phyloP scores from a whole-genome alignment of 176 grass and related monocot species.

The Musa schizocarpa region DNA sequence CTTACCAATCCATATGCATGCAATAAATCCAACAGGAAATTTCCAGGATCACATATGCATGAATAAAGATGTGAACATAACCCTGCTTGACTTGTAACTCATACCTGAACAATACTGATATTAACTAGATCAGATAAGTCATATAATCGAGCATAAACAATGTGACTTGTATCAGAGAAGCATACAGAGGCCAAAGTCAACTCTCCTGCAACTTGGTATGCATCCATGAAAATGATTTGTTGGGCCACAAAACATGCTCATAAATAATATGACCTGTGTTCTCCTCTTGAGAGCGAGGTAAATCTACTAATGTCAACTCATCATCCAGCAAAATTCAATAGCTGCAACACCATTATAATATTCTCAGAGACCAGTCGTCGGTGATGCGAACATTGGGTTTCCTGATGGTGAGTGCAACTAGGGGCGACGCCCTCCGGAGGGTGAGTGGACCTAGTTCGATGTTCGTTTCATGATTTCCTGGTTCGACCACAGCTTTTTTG shows the following conservation, averaged over 20 bases:
- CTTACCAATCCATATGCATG: no score
- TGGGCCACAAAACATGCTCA: background rate
- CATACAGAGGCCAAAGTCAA: background rate
- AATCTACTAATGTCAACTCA: background rate
- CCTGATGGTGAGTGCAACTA: slow-evolving; percentile 51
- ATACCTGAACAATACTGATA: no score
- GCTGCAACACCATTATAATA: slow-evolving; percentile 6
- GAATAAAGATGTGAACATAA: no score
- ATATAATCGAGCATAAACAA: background rate
- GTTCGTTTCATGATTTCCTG: slow-evolving; percentile 51
- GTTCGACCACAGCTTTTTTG: slow-evolving; percentile 74
- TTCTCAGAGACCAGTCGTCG: slow-evolving; percentile 57
- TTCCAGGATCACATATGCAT: no score
- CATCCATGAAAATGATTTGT: background rate
- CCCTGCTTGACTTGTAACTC: no score
- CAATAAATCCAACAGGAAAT: no score
- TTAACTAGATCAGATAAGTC: no score
- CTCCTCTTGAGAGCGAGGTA: background rate
- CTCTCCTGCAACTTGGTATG: background rate
- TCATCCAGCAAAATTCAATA: background rate
- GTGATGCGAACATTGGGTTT: slow-evolving; percentile 58
- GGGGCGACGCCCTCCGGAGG: slow-evolving; percentile 45
- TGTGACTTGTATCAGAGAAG: background rate
- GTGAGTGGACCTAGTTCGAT: slow-evolving; percentile 63
- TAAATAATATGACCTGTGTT: background rate